A percentile compares a stretch with the other conserved stretches of the same genome.
Conservation (phyloP, 805 yeast genomes). For the Naumovozyma castellii region DNA sequence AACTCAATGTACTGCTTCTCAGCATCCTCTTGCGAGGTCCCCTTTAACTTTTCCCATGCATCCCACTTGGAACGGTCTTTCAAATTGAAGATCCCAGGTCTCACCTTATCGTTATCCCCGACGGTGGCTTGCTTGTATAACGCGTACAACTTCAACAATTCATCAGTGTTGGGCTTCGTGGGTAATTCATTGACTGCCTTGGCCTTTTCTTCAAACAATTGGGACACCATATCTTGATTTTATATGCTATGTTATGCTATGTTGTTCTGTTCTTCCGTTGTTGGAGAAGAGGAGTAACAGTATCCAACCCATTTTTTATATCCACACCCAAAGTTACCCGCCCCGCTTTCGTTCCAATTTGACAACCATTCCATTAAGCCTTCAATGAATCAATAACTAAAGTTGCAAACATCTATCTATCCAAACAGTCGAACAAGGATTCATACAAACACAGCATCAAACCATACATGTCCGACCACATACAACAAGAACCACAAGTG, state of each 20-base stretch:
- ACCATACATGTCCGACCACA: constrained; percentile 9
- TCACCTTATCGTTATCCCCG: constrained; percentile 72
- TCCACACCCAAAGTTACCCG: too few species aligned
- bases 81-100: constrained; percentile 88
- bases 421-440: too few species aligned
- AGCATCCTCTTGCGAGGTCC: constrained; percentile 82
- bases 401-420: too few species aligned
- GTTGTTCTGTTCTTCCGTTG: not conserved
- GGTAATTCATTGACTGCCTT: constrained; percentile 67
- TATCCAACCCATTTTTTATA: too few species aligned
- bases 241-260: constrained; percentile 1
- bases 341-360: too few species aligned
- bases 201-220: constrained; percentile 44
- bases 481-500: not conserved
- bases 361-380: too few species aligned
- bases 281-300: not conserved
- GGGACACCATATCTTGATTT: constrained; percentile 33
- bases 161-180: constrained; percentile 76
- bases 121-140: constrained; percentile 94
- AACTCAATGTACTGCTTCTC: constrained; percentile 68
- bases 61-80: constrained; percentile 98
- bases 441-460: too few species aligned
- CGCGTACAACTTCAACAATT: constrained; percentile 78
- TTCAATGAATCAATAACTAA: too few species aligned
- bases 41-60: constrained; percentile 85